Conservation (phyloP, 75 land plant species). For the Cunninghamia lanceolata region DNA sequence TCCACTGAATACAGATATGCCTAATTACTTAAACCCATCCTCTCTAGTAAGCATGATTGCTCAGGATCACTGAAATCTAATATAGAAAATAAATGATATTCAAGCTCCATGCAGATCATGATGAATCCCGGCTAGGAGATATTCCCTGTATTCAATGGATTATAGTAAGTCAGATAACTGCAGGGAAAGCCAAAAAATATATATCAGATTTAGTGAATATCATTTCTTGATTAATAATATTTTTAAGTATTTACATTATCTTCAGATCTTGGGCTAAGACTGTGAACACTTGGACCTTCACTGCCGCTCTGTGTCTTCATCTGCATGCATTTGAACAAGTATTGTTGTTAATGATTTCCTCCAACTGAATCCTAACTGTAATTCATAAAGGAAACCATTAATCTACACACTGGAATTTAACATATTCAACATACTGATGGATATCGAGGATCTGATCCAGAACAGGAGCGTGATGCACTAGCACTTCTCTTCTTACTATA, state of each 20-base stretch:
- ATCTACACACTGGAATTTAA: neutral
- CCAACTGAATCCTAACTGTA: neutral
- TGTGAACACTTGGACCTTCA: neutral
- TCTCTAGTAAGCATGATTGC: neutral
- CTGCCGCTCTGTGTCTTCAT: neutral
- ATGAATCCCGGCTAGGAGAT: neutral
- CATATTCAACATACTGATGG: slow-evolving; percentile 20
- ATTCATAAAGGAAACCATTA: neutral
- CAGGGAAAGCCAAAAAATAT: neutral
- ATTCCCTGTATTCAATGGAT: neutral
- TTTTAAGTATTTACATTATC: neutral
- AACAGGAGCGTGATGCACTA: neutral
- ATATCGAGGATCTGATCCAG: slow-evolving; percentile 36
- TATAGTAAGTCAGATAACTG: neutral
- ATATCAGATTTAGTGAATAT: neutral
- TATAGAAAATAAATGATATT: neutral
- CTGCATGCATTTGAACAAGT: neutral
- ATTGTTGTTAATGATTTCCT: neutral
- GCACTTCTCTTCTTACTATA: neutral
- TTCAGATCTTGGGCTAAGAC: slow-evolving; percentile 5
- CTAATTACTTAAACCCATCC: neutral
- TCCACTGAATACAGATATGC: neutral
- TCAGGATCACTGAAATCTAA: neutral
- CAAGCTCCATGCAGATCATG: neutral
- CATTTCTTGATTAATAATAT: neutral